phyloP scores from a whole-genome alignment of 176 grass and related monocot species.

The Paspalum vaginatum region DNA sequence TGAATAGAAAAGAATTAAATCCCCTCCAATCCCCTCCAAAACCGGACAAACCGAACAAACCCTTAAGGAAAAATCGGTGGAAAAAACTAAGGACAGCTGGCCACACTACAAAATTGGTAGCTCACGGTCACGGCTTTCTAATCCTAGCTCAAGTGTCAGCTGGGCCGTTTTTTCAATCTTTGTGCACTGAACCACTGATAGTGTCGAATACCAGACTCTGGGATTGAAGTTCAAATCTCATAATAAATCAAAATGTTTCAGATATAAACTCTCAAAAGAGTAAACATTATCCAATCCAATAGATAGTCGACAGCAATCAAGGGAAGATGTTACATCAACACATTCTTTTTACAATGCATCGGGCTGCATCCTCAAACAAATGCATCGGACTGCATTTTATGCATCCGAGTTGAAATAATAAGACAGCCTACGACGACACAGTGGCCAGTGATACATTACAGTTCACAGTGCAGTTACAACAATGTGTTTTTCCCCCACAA shows the following conservation, averaged over 20 bases:
- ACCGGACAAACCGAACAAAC: no score
- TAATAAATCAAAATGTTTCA: no score
- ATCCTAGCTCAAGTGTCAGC: neutral
- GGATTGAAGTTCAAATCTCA: neutral
- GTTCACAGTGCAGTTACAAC: neutral
- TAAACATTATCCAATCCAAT: neutral
- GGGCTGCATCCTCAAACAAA: no score
- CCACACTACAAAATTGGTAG: no score
- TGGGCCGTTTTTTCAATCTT: neutral
- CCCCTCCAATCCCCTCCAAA: no score
- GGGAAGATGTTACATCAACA: neutral
- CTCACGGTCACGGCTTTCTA: no score
- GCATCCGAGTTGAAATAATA: neutral
- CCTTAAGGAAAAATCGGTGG: no score
- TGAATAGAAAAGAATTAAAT: no score
- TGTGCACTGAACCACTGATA: neutral
- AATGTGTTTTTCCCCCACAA: neutral
- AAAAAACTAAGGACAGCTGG: no score
- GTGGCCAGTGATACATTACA: neutral
- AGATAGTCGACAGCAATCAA: neutral
- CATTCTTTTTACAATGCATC: neutral
- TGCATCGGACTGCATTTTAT: no score
- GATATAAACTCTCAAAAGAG: neutral
- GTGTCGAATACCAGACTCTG: no score
- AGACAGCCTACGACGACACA: neutral